Evolutionary conservation across 176 grass and related monocot genomes (phyloP).

Genomic region (Phragmites australis): DNA sequence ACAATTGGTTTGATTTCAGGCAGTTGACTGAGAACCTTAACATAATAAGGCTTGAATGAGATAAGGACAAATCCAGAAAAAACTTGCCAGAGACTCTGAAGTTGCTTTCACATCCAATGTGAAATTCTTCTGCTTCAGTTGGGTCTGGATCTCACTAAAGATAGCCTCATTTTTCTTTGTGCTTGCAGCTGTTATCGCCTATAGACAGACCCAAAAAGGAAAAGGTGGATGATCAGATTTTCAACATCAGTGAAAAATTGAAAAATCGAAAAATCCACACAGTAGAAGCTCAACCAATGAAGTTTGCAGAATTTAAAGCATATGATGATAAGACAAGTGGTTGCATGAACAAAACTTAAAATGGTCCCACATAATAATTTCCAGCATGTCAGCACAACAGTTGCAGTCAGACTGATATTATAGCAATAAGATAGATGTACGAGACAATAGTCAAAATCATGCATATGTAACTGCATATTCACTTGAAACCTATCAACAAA

Average conservation of each 20-base stretch:
- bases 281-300: background rate
- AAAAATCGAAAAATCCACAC: background rate
- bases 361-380: background rate
- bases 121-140: slow-evolving; percentile 60
- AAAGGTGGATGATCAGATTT: slow-evolving; percentile 10
- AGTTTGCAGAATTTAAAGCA: background rate
- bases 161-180: slow-evolving; percentile 58
- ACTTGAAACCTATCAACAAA: background rate
- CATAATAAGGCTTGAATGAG: background rate
- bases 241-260: background rate
- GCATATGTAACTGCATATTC: background rate
- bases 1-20: background rate
- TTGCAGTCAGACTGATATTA: background rate
- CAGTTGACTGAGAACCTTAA: background rate
- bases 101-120: slow-evolving; percentile 58
- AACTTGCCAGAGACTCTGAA: slow-evolving; percentile 57
- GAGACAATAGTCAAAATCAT: background rate
- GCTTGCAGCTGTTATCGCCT: slow-evolving; percentile 54
- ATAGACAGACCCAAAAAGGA: background rate
- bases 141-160: slow-evolving; percentile 56
- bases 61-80: background rate
- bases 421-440: background rate
- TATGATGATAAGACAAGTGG: background rate
- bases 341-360: background rate
- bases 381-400: background rate